A percentile compares a stretch with the other conserved stretches of the same genome.
Evolutionary conservation across 495 filamentous ascomycete species (phyloP).

Genomic region (Annulohypoxylon stygium): DNA sequence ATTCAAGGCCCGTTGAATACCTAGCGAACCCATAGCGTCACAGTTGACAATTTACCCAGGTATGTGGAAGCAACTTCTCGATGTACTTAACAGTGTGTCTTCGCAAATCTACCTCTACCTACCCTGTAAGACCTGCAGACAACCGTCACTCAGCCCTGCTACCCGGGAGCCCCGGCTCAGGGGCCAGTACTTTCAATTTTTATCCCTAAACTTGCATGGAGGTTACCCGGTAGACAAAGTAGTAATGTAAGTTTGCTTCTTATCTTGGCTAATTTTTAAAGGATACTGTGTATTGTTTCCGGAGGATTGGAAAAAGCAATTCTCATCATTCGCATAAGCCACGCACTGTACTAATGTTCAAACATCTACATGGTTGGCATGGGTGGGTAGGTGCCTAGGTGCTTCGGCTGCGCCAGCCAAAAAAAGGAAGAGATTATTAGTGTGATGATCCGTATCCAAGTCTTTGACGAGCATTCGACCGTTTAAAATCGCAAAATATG

Average conservation of each 20-base stretch:
- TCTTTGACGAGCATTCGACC: too few species aligned
- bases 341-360: neutral
- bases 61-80: neutral
- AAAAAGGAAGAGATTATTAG: too few species aligned
- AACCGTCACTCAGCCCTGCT: slow-evolving; percentile 1
- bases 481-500: too few species aligned
- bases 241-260: neutral
- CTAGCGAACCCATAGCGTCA: neutral
- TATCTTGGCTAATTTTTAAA: neutral
- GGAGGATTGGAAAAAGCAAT: neutral
- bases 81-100: neutral
- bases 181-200: neutral
- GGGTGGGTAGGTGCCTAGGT: too few species aligned
- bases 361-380: too few species aligned
- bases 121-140: neutral
- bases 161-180: slow-evolving; percentile 19
- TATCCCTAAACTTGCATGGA: neutral
- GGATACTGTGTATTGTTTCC: neutral
- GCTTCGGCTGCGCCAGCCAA: too few species aligned
- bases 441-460: too few species aligned
- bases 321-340: neutral
- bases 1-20: neutral
- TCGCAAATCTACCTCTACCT: neutral
- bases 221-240: neutral
- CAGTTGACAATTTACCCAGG: neutral